phyloP scores from a whole-genome alignment of 2,329 filamentous ascomycete genomes.

The Amesomyces nigricolor region DNA sequence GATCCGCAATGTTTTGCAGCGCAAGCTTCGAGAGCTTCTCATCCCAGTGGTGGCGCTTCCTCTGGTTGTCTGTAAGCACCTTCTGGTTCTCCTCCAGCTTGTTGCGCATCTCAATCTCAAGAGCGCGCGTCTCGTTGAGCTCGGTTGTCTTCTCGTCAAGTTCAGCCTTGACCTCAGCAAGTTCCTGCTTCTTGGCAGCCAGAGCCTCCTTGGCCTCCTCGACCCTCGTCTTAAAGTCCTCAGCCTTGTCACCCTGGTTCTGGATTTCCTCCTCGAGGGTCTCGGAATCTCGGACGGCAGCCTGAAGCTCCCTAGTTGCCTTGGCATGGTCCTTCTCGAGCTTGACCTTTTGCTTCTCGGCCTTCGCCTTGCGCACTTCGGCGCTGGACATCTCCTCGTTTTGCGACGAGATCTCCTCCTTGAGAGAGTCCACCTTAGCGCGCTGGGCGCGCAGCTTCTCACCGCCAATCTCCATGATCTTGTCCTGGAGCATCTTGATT shows the following conservation, averaged over 20 bases:
- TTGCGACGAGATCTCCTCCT: constrained; percentile 75
- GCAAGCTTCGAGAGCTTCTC: constrained; percentile 81
- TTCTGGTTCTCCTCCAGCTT: constrained; percentile 97
- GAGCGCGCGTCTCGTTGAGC: constrained; percentile 79
- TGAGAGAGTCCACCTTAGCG: constrained; percentile 81
- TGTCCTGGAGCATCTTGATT: constrained; percentile 87
- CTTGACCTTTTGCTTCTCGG: constrained; percentile 85
- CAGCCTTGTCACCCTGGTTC: constrained; percentile 69
- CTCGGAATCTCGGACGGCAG: constrained; percentile 66
- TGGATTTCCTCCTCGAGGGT: constrained; percentile 72
- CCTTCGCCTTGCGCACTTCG: constrained; percentile 84
- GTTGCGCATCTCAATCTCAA: constrained; percentile 97
- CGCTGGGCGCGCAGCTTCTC: constrained; percentile 87
- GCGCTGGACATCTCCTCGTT: constrained; percentile 79
- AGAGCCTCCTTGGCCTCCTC: constrained; percentile 79
- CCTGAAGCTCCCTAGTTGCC: constrained; percentile 71
- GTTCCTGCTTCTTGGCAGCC: constrained; percentile 71
- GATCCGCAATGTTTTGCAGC: constrained; percentile 73
- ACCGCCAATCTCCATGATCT: constrained; percentile 97
- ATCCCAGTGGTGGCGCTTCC: constrained; percentile 76
- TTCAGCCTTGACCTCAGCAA: constrained; percentile 73
- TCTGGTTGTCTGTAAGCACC: constrained; percentile 77
- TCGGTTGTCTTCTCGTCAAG: constrained; percentile 81
- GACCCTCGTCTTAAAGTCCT: constrained; percentile 64
- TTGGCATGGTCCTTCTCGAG: constrained; percentile 77